These are phyloP conservation scores for Cystofilobasidium macerans DNA, from an alignment of 768 basidiomycete species.

Conservation along the genomic window DNA sequence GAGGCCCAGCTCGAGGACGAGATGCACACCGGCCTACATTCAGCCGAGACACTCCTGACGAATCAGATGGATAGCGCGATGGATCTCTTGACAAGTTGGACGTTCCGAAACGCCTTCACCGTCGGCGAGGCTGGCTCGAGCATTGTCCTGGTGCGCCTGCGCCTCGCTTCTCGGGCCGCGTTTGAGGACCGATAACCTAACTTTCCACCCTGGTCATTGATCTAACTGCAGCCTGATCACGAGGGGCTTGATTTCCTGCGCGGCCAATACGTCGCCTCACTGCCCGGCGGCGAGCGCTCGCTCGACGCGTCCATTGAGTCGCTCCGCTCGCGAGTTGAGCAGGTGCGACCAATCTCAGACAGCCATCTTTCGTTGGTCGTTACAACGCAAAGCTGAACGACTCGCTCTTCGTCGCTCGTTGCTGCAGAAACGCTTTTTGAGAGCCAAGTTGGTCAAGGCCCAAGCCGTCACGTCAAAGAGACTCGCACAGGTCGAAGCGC, in stretches of 20 bases:
- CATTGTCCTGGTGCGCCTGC: conserved; percentile 16
- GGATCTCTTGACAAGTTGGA: conserved; percentile 20
- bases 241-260: conserved; percentile 18
- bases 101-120: conserved; percentile 22
- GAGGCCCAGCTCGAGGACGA: conserved; percentile 19
- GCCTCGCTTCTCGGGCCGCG: not conserved
- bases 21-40: conserved; percentile 19
- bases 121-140: conserved; percentile 16
- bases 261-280: conserved; percentile 18
- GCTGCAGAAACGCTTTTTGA: not conserved
- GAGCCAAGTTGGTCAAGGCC: not conserved
- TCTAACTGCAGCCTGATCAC: conserved; percentile 17
- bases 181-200: too few relatives aligned
- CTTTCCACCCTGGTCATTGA: not conserved
- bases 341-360: conserved; percentile 9
- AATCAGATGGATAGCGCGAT: conserved; percentile 21
- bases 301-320: conserved; percentile 15
- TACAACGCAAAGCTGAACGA: not conserved
- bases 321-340: conserved; percentile 20
- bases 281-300: conserved; percentile 15
- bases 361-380: too few relatives aligned
- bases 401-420: not conserved
- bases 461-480: not conserved
- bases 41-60: conserved; percentile 20
- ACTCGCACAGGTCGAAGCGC: not conserved